These are phyloP conservation scores for Panicum virgatum DNA, from an alignment of 202 grass and related monocot species.

Conservation along the genomic window DNA sequence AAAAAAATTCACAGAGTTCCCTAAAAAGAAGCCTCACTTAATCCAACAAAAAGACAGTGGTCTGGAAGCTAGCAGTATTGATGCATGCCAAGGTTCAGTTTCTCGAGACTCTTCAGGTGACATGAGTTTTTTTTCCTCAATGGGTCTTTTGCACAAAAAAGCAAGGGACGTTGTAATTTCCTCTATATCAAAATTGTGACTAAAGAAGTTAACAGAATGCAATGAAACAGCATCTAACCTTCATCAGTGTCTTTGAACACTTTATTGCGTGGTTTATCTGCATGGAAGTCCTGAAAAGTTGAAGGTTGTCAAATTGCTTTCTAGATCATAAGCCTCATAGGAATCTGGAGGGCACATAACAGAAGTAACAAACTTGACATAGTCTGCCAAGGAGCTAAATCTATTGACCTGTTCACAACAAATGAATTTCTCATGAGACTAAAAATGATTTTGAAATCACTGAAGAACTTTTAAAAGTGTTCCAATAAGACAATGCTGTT, in stretches of 20 bases:
- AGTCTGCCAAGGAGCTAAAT: slow-evolving; percentile 6
- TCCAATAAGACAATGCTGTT: not conserved
- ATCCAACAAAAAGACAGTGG: not conserved
- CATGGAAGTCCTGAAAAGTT: slow-evolving; percentile 53
- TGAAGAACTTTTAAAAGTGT: not conserved
- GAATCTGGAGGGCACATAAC: not conserved
- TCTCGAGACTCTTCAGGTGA: not conserved
- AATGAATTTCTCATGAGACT: not conserved
- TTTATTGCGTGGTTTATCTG: slow-evolving; percentile 31
- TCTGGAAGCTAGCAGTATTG: not conserved
- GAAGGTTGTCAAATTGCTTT: slow-evolving; percentile 26
- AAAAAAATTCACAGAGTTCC: not conserved
- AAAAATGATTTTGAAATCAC: not conserved
- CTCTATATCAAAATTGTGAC: not conserved
- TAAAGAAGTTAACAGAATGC: not conserved
- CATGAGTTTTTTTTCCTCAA: not conserved
- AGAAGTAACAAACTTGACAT: not conserved
- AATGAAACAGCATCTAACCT: slow-evolving; percentile 45
- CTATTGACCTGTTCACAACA: not conserved
- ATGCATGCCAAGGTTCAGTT: not conserved
- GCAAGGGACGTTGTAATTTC: not conserved
- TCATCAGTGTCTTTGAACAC: slow-evolving; percentile 35
- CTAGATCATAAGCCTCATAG: not conserved
- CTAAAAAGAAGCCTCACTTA: not conserved
- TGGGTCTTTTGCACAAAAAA: not conserved